Base-by-base conservation (phyloP, 2,329 filamentous ascomycete genomes). In the Apiospora sp. region DNA sequence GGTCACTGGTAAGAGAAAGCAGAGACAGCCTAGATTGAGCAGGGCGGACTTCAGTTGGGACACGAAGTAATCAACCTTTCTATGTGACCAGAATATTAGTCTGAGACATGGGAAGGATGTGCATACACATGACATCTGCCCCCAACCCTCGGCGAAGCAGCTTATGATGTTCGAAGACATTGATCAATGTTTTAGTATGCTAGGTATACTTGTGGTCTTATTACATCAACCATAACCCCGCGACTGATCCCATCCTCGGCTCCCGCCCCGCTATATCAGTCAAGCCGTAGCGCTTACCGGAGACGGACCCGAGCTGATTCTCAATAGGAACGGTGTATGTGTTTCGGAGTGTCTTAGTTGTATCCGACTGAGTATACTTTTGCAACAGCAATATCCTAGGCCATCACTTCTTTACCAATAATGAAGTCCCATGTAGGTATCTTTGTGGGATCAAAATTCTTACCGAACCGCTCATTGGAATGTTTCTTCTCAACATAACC, bases 271-370 rank as follows among this genome's bases (percentile, higher is more conserved):
- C 27, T 27, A 34, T 34, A 58, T 19, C 51, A 34, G 27, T 58
- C 27, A 37, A 37, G 54, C 30, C 22, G 16, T 61, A 61, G 54
- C 54, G 54, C 37, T 34, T 41, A 34, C n/a, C 58, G 58, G 34
- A 64, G 58, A 64, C 58, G 58, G 34, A 22, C 19, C 58, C 30
- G 58, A 64, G 58, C 34, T 34, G 34, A 41, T 64, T 22, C 58
- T 34, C 34, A 19, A 41, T 4, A 8, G 30, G 5, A 37, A 37
- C 34, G 58, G 19, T 64, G 22, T 64, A 41, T n/a, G 19, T 49
- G 19, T 49, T 22, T 49, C 46, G 46, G n/a, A 22, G 46, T 10
- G 22, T 48, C 46, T n/a, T 10, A 19, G 3, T 48, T 19, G 19
- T 48, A 10, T n/a, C 46, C 22, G 46, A 22, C 19, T 7, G 46